Evolutionary conservation across 805 yeast species (phyloP), one percentile per base, ranked within the genome.

Genomic region (Pichia nakasei): DNA sequence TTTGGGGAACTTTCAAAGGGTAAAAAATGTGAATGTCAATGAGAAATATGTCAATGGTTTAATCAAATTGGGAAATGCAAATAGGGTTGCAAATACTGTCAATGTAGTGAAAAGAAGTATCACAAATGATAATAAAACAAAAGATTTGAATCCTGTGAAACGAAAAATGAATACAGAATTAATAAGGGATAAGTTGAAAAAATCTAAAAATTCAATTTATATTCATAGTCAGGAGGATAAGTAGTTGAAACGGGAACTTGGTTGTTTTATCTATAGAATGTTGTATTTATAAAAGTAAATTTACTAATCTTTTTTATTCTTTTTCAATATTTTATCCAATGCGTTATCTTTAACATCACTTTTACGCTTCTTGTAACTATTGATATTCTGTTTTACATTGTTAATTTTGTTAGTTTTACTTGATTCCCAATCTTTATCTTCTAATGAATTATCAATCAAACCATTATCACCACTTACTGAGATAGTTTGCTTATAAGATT

Each of bases 401-500:
- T 33, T 43, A 22, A 39, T 34, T 5, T 37, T 41, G n/a, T 46
- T 50, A 19, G 39, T 32, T 12, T 37, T 40, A 22, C 36, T 24
- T 15, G 12, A 20, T 9, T 43, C 45, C 42, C 39, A 41, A 40
- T 47, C 47, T 20, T 53, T 58, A 12, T 34, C 42, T 40, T 58
- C 63, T 29, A 51, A 35, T 2, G 48, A 38, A 44, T 60, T 59
- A 38, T 56, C 65, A 9, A 60, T 35, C 19, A 60, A 38, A 13
- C 51, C 50, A 11, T 50, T 56, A 37, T 72, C 74, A 11, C 81
- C 88, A 22, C 78, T 81, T 2, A 76, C 59, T 42, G 66, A 69
- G 3, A 83, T 66, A 0, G 85, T 80, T 59, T 89, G 96, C 56
- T 88, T 89, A 56, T 82, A 82, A 48, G 89, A 78, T 54, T 77